These are phyloP conservation scores for Dryadomyces quercus-mongolicae DNA, from an alignment of 2,329 filamentous ascomycete genomes.

Conservation along the genomic window DNA sequence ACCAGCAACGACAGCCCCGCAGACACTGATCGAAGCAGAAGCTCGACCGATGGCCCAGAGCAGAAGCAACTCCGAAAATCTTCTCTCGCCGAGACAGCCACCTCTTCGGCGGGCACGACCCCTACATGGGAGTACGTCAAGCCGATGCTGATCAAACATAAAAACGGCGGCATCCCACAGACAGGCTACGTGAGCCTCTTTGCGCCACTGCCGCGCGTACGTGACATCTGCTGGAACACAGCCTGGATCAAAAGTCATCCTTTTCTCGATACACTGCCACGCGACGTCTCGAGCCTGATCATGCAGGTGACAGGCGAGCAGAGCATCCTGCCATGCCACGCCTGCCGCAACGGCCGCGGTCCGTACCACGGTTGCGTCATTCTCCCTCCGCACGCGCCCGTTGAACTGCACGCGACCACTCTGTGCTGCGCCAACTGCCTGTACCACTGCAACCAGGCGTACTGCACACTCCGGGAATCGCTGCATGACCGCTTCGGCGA, in stretches of 20 bases:
- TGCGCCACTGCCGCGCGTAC: slow-evolving; percentile 15
- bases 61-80: too few species aligned
- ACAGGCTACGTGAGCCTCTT: slow-evolving; percentile 14
- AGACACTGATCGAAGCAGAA: not conserved
- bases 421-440: slow-evolving; percentile 18
- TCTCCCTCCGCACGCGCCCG: slow-evolving; percentile 6
- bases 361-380: slow-evolving; percentile 19
- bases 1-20: not conserved
- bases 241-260: slow-evolving; percentile 10
- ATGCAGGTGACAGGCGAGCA: slow-evolving; percentile 20
- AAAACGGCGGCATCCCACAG: slow-evolving; percentile 6
- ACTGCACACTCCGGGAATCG: slow-evolving; percentile 12
- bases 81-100: not conserved
- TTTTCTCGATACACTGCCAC: slow-evolving; percentile 13
- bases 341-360: slow-evolving; percentile 15
- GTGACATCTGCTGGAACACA: slow-evolving; percentile 19
- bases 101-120: not conserved
- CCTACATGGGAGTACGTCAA: slow-evolving; percentile 17
- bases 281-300: slow-evolving; percentile 18
- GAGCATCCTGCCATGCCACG: slow-evolving; percentile 14
- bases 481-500: slow-evolving; percentile 5
- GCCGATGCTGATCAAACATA: slow-evolving; percentile 11
- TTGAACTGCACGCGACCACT: slow-evolving; percentile 8
- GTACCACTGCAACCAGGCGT: slow-evolving; percentile 15
- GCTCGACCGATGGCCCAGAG: too few species aligned